A percentile compares a stretch with the other conserved stretches of the same genome.
Evolutionary conservation across 2,329 filamentous ascomycete species (phyloP).

Genomic region (Cladosporium sp.): DNA sequence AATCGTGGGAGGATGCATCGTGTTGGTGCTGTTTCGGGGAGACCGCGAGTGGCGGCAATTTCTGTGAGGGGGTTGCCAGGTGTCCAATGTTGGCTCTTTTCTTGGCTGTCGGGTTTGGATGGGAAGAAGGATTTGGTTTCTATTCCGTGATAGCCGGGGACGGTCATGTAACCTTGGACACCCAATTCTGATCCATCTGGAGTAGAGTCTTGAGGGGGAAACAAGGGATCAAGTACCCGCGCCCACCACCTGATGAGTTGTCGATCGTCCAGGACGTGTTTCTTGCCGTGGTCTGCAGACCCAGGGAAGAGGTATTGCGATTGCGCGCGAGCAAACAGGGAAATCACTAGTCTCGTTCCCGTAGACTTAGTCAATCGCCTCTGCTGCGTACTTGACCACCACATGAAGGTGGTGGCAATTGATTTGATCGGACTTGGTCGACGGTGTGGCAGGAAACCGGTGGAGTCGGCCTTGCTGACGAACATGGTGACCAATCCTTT

Average conservation of each 20-base stretch:
- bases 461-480: constrained; percentile 95
- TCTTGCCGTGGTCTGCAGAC: constrained; percentile 76
- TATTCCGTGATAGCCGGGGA: constrained; percentile 79
- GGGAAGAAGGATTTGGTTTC: constrained; percentile 81
- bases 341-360: constrained; percentile 62
- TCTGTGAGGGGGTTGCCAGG: constrained; percentile 70
- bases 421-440: constrained; percentile 68
- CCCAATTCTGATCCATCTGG: constrained; percentile 34
- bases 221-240: constrained; percentile 72
- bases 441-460: constrained; percentile 72
- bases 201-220: constrained; percentile 38
- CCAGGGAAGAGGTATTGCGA: constrained; percentile 93
- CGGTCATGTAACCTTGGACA: constrained; percentile 70
- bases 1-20: constrained; percentile 82
- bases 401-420: constrained; percentile 70
- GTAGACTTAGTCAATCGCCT: constrained; percentile 50
- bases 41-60: constrained; percentile 56
- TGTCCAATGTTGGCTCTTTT: constrained; percentile 38
- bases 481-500: constrained; percentile 80
- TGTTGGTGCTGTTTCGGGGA: constrained; percentile 60
- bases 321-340: constrained; percentile 87
- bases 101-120: constrained; percentile 26
- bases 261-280: constrained; percentile 89
- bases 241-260: constrained; percentile 97
- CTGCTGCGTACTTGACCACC: constrained; percentile 57